These are phyloP conservation scores for Diversispora epigaea DNA, from an alignment of 192 early-diverging fungal species.

Conservation along the genomic window DNA sequence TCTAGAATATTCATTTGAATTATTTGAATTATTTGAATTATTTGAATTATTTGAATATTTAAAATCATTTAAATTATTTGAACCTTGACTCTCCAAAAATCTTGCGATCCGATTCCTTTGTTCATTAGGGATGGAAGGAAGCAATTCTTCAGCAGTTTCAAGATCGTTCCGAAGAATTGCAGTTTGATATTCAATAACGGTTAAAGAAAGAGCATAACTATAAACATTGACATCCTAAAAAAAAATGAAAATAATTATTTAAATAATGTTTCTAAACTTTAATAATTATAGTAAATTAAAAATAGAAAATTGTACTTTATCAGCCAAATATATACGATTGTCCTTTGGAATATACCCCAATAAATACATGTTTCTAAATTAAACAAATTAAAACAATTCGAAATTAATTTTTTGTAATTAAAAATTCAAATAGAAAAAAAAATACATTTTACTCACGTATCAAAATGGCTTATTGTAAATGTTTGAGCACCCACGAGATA, in stretches of 20 bases:
- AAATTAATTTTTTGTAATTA: not conserved
- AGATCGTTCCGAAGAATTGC: conserved; percentile 93
- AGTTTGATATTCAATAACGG: conserved; percentile 98
- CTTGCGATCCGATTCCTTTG: conserved; percentile 90
- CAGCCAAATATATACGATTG: conserved; percentile 90
- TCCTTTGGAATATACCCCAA: conserved; percentile 92
- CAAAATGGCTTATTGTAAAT: conserved; percentile 96
- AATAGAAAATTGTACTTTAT: conserved; percentile 59
- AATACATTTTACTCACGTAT: conserved; percentile 56
- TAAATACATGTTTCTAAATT: conserved; percentile 73
- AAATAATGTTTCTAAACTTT: no score
- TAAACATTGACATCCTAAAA: conserved; percentile 81
- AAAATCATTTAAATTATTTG: no score
- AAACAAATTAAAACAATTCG: not conserved
- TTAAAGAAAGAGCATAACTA: conserved; percentile 88
- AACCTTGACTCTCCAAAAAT: conserved; percentile 87
- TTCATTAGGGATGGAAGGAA: conserved; percentile 83
- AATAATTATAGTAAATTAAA: not conserved
- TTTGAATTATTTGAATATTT: no score
- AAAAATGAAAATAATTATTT: not conserved
- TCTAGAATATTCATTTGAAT: not conserved
- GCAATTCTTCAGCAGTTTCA: conserved; percentile 71
- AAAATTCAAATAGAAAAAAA: not conserved
- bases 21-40: not conserved
- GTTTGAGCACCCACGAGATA: conserved; percentile 95